Evolutionary conservation across 2,329 filamentous ascomycete genomes (phyloP).

Genomic region (Phaeosphaeriaceae sp.): DNA sequence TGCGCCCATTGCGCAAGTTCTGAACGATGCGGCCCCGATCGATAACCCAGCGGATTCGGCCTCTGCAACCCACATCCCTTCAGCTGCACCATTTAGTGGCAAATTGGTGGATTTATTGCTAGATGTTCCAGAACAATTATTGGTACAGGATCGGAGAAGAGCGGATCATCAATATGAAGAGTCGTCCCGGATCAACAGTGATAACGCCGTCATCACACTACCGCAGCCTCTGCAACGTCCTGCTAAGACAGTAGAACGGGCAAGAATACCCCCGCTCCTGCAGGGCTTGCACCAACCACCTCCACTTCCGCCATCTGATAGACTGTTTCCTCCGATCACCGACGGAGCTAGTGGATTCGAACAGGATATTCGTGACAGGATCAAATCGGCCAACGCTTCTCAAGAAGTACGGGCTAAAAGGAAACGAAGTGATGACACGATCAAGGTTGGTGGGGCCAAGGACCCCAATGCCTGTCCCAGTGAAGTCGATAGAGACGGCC

Average conservation of each 20-base stretch:
- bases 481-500: background rate
- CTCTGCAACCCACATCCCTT: conserved; percentile 14
- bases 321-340: conserved; percentile 68
- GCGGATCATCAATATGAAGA: conserved; percentile 24
- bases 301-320: conserved; percentile 60
- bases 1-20: conserved; percentile 46
- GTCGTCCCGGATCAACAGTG: conserved; percentile 18
- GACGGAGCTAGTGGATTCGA: conserved; percentile 49
- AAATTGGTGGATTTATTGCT: conserved; percentile 38
- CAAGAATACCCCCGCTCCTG: conserved; percentile 58
- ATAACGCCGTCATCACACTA: conserved; percentile 39
- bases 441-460: background rate
- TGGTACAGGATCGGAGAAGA: conserved; percentile 29
- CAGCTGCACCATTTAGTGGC: conserved; percentile 36
- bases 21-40: conserved; percentile 35
- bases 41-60: conserved; percentile 17
- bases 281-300: conserved; percentile 71
- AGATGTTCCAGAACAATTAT: conserved; percentile 24
- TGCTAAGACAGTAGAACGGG: conserved; percentile 42
- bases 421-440: conserved; percentile 1
- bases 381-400: conserved; percentile 18
- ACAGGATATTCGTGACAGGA: conserved; percentile 26
- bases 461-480: background rate
- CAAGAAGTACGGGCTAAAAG: conserved; percentile 17
- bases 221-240: conserved; percentile 50